These are phyloP conservation scores for Kuraishia cidri DNA, from an alignment of 805 yeast species.

Conservation along the genomic window DNA sequence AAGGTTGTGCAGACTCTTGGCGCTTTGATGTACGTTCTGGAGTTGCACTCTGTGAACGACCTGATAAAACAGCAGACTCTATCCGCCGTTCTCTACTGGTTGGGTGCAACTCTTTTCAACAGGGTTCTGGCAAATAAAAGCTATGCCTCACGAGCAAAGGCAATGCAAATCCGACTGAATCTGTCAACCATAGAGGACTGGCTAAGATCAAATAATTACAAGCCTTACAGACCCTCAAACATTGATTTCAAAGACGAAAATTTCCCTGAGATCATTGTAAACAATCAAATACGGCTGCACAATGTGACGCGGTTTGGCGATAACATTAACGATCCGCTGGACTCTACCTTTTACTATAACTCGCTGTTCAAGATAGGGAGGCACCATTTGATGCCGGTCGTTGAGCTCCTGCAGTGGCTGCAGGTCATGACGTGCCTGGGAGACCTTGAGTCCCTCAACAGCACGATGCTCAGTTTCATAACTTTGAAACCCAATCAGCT, in stretches of 20 bases:
- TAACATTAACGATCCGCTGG: conserved; percentile 28
- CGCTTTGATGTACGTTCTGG: conserved; percentile 79
- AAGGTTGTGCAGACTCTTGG: conserved; percentile 80
- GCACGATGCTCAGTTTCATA: conserved; percentile 43
- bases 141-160: conserved; percentile 71
- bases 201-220: conserved; percentile 64
- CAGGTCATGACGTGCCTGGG: conserved; percentile 73
- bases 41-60: conserved; percentile 73
- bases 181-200: conserved; percentile 87
- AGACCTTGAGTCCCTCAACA: conserved; percentile 52
- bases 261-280: conserved; percentile 22
- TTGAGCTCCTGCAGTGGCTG: conserved; percentile 82
- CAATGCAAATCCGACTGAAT: conserved; percentile 84
- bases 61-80: conserved; percentile 71
- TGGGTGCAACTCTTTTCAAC: conserved; percentile 67
- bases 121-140: conserved; percentile 57
- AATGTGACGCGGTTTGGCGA: conserved; percentile 19
- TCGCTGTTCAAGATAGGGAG: conserved; percentile 59
- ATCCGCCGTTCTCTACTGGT: conserved; percentile 71
- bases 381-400: conserved; percentile 59
- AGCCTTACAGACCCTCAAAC: conserved; percentile 24
- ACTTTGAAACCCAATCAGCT: conserved; percentile 62
- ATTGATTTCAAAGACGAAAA: conserved; percentile 13
- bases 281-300: conserved; percentile 11
- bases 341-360: conserved; percentile 53